Base-by-base conservation (phyloP, 2,329 filamentous ascomycete genomes). In the Pseudocercospora crystallina region DNA sequence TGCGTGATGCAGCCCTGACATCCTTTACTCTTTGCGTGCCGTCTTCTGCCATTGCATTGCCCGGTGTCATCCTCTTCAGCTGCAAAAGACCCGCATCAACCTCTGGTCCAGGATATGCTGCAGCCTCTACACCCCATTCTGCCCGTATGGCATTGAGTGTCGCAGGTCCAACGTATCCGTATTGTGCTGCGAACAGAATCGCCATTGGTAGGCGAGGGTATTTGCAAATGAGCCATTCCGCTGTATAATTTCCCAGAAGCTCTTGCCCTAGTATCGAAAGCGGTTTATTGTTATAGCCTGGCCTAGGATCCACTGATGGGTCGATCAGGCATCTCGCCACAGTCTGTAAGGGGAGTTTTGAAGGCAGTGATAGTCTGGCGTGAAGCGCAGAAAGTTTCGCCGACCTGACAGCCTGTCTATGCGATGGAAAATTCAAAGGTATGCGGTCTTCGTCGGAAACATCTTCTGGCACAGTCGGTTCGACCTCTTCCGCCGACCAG, bases 311-410 rank as follows among this genome's bases (percentile, higher is more conserved):
- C 54, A 92, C 92, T 14, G 91, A 91, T 30, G 85, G 76, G 70
- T 96, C 88, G 64, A 97, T 82, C 56, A 99, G 83, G 47, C 90
- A 84, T 54, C 92, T 84, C 54, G 89, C 91, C 59, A 99, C 82
- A 5, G 89, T 92, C 75, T 94, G 81, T 53, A 95, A 74, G 32
- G 94, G 92, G 57, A 97, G 80, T 72, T 87, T 88, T 56, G 82
- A 80, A 17, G 91, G 86, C 49, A 99, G 83, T 35, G 84, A 83
- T 55, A 99, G 82, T 71, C 94, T 88, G 63, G 91, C 89, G 71
- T 96, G 91, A 39, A 99, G 83, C 59, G 94, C 91, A 58, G 90
- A 85, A 62, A 99, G 86, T 76, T 96, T 97, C 56, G 90, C 85
- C 40, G 92, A 97, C 59, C 77, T 71, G 53, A 78, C 73, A 37